A percentile compares a stretch with the other conserved stretches of the same genome.
Conservation (phyloP, 1,139 yeast genomes). For the Arxiozyma heterogenica region DNA sequence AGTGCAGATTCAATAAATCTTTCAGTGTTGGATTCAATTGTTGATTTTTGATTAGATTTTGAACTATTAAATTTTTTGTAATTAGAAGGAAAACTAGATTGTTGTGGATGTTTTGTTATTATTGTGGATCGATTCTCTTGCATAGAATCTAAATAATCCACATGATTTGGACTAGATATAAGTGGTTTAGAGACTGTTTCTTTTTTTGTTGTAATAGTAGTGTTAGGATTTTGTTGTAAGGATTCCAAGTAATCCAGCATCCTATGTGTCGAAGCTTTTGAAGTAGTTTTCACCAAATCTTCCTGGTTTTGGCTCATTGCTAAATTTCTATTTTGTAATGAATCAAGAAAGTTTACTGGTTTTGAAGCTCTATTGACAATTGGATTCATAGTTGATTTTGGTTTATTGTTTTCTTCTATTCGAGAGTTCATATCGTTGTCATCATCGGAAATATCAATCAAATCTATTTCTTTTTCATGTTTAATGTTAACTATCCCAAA, state of each 20-base stretch:
- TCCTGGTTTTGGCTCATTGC: background rate
- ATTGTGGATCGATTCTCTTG: constrained; percentile 10
- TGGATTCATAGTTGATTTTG: background rate
- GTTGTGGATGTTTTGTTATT: background rate
- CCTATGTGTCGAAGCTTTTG: background rate
- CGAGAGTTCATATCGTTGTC: background rate
- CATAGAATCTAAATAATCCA: constrained; percentile 20
- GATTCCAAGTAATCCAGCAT: background rate
- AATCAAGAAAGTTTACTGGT: constrained; percentile 3
- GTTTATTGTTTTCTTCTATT: background rate
- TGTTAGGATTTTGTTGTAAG: background rate
- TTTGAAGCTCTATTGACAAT: background rate
- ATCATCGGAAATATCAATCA: constrained; percentile 1
- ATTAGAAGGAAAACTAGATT: background rate
- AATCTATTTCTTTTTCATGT: background rate
- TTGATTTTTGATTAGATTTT: constrained; percentile 1
- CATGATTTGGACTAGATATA: constrained; percentile 2
- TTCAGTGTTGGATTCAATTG: constrained; percentile 13
- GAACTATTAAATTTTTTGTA: background rate
- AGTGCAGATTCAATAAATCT: constrained; percentile 19
- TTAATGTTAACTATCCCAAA: background rate
- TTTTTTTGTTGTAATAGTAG: background rate
- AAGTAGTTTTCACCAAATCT: too few relatives aligned
- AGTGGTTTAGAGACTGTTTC: background rate
- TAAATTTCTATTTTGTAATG: background rate